Conservation (phyloP, 2,329 filamentous ascomycete genomes). For the Cordyceps farinosa region DNA sequence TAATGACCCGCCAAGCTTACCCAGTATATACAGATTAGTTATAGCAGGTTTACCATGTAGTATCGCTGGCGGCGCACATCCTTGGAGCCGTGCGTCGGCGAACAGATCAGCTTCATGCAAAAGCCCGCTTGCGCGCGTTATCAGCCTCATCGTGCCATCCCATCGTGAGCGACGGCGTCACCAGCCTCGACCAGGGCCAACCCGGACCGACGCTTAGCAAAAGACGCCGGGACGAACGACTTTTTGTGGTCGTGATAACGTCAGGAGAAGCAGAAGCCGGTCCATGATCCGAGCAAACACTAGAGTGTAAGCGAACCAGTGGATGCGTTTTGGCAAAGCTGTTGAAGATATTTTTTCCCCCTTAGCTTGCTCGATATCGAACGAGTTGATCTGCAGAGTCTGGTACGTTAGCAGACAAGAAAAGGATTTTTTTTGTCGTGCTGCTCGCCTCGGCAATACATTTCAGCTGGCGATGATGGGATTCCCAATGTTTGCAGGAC, state of each 20-base stretch:
- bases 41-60: too few species aligned
- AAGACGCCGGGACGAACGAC: neutral
- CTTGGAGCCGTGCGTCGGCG: neutral
- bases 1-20: too few species aligned
- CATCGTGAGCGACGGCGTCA: neutral
- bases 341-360: neutral
- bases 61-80: neutral
- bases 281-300: neutral
- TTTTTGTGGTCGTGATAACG: neutral
- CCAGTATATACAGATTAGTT: too few species aligned
- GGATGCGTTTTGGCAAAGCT: neutral
- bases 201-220: neutral
- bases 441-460: neutral
- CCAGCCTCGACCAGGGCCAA: neutral
- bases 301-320: neutral
- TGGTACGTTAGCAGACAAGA: neutral
- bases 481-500: constrained; percentile 1
- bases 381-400: neutral
- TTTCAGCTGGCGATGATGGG: neutral
- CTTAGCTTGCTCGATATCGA: neutral
- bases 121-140: neutral
- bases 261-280: neutral
- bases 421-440: neutral
- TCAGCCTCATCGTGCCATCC: neutral
- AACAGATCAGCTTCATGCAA: neutral